Evolutionary conservation across 2,329 filamentous ascomycete genomes (phyloP), one percentile per base, ranked within the genome.

Genomic region (Magnaporthales sp.): DNA sequence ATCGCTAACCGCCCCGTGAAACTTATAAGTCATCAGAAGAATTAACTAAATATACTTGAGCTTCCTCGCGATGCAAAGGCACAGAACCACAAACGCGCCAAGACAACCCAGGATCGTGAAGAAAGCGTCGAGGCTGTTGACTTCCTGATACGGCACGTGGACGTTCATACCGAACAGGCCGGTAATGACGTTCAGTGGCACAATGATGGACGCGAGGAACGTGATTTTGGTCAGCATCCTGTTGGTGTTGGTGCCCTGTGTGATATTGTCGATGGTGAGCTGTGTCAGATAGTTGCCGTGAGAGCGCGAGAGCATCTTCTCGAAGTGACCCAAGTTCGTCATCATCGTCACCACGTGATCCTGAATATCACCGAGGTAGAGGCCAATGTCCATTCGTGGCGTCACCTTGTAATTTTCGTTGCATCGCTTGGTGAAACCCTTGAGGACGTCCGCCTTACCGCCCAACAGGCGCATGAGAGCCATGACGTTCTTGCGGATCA

Each of bases 311-410:
- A 99, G 85, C 85, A 99, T 97, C 83, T 98, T 98, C 77, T 99
- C 95, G 72, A 97, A 97, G 76, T 99, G 95, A 0, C 88, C 88
- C 72, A 99, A 79, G 78, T 96, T 99, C 71, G 91, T 95, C 86
- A 97, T 96, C 94, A 98, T 98, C 62, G 95, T 99, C 68, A 99
- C 92, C 66, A 99, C 94, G 84, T 99, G 95, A 79, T 99, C 95
- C 78, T 99, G 95, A 70, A 99, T 97, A 79, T 99, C 95, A 74
- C 92, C 92, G 46, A 99, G 86, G 75, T 99, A 99, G 73, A 99
- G 86, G 26, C 93, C 95, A 70, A 99, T 97, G 75, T 99, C 95
- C 80, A 95, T 95, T 63, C 93, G 91, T 7, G 95, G 95, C 1
- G 95, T 97, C 65, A 98, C 91, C 70, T 92, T 91, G 81, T 96